phyloP scores from a whole-genome alignment of 1,284 basidiomycete species.

The Apiotrichum sp. region DNA sequence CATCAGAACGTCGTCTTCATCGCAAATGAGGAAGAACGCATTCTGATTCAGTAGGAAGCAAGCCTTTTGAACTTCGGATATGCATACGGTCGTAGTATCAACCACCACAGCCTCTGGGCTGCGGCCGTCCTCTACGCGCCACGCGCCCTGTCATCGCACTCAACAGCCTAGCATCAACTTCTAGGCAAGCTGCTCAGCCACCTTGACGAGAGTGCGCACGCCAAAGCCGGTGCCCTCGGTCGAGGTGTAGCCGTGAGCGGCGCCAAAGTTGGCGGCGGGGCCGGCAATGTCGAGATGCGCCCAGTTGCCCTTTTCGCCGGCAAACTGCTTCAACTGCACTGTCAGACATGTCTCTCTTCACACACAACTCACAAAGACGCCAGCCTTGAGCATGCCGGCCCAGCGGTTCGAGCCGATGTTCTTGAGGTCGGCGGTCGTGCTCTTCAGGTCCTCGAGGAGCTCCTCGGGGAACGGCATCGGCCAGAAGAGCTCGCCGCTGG shows the following conservation, averaged over 20 bases:
- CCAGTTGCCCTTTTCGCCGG: constrained; percentile 19
- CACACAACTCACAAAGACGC: constrained; percentile 10
- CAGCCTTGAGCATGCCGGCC: constrained; percentile 18
- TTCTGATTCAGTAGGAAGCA: too few species aligned
- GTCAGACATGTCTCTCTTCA: not conserved
- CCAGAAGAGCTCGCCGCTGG: constrained; percentile 17
- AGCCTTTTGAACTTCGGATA: too few species aligned
- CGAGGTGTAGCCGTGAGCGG: constrained; percentile 12
- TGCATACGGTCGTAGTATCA: too few species aligned
- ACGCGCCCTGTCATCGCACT: too few species aligned
- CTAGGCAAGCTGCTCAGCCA: constrained; percentile 14
- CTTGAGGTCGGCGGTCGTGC: constrained; percentile 15
- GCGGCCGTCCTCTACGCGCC: too few species aligned
- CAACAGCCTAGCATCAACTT: too few species aligned
- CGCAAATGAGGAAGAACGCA: too few species aligned
- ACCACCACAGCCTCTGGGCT: too few species aligned
- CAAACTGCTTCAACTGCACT: constrained; percentile 14
- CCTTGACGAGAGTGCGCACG: constrained; percentile 15
- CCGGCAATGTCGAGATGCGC: constrained; percentile 19
- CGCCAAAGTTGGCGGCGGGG: constrained; percentile 12
- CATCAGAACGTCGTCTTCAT: too few species aligned
- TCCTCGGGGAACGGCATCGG: constrained; percentile 19
- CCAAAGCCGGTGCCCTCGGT: constrained; percentile 18
- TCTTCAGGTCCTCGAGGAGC: constrained; percentile 16
- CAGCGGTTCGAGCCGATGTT: constrained; percentile 10